A percentile compares a stretch with the other conserved stretches of the same genome.
phyloP scores from a whole-genome alignment of 2,329 filamentous ascomycete genomes.

The Amesomyces nigricolor region DNA sequence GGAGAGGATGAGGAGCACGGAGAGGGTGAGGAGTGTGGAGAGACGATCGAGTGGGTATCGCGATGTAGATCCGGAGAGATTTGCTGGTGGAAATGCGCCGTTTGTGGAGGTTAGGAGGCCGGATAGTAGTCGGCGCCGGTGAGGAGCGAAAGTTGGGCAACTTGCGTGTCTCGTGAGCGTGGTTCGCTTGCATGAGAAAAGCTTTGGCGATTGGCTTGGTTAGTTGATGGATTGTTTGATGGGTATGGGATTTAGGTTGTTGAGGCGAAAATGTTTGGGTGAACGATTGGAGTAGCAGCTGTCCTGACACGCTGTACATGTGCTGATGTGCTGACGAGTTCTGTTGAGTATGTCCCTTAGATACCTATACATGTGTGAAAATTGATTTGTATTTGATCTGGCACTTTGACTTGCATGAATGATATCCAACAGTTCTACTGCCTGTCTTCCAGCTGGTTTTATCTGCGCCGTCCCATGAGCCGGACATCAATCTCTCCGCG shows the following conservation, averaged over 20 bases:
- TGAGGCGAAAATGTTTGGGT: not conserved
- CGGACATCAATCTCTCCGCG: no score
- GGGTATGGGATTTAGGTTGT: not conserved
- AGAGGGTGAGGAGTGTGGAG: conserved; percentile 27
- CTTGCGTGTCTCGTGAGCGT: no score
- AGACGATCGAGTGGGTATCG: conserved; percentile 27
- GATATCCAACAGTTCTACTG: no score
- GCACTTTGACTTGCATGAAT: no score
- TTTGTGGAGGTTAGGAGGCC: conserved; percentile 27
- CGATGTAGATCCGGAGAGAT: conserved; percentile 33
- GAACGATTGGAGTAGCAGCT: not conserved
- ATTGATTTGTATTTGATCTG: no score
- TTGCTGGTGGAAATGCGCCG: conserved; percentile 28
- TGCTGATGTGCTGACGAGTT: no score
- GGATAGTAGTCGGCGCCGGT: conserved; percentile 6
- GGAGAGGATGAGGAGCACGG: conserved; percentile 27
- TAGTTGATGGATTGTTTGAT: not conserved
- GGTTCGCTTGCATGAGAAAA: no score
- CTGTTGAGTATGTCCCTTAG: not conserved
- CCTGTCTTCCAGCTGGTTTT: no score
- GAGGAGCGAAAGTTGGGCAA: not conserved
- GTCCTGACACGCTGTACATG: not conserved
- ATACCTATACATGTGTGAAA: not conserved
- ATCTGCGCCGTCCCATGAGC: no score
- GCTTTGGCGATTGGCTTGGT: no score